Base-by-base conservation (phyloP, 306 rosid genomes). In the Rubus idaeus region DNA sequence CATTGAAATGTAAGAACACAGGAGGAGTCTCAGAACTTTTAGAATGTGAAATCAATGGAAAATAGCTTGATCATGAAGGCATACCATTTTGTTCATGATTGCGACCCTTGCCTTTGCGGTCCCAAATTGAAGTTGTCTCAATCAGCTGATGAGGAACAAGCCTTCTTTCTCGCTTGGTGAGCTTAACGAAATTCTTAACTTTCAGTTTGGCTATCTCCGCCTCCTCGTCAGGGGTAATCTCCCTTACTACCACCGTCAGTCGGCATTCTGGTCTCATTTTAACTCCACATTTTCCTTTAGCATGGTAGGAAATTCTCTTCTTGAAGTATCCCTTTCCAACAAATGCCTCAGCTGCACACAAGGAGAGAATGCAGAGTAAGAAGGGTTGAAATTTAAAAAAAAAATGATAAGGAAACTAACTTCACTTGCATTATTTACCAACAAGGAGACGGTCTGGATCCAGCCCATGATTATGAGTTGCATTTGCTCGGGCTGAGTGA, bases 81-180 rank as follows among this genome's bases (percentile, higher is more conserved):
- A 58, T 58, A 26, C 76, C 75, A 75, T 63, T 83, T 8, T 23
- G 39, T 79, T 86, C 78, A 56, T 71, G 78, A 53, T 61, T 35
- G 9, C 65, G 50, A 61, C 86, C 57, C 83, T 81, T 89, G 82
- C 53, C 89, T 83, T 95, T 95, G 76, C 96, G 87, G 50, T 89
- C 91, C 98, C 98, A 92, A 62, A 92, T 76, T 10, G 98, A 84
- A 75, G 80, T 92, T 9, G 92, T 87, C 89, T 90, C 98, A 20
- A 95, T 92, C 79, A 92, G 96, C 81, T 87, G 78, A 82, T 95
- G 98, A 14, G 98, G 98, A 78, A 95, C 97, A 55, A 95, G 97
- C 71, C 83, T 86, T 9, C 75, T 79, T 82, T 95, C 93, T 20
- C 88, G 83, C 85, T 90, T 89, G 10, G 86, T 85, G 69, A 88